These are phyloP conservation scores for Leccinum olivaceopallidum DNA, from an alignment of 768 basidiomycete genomes.

Conservation along the genomic window DNA sequence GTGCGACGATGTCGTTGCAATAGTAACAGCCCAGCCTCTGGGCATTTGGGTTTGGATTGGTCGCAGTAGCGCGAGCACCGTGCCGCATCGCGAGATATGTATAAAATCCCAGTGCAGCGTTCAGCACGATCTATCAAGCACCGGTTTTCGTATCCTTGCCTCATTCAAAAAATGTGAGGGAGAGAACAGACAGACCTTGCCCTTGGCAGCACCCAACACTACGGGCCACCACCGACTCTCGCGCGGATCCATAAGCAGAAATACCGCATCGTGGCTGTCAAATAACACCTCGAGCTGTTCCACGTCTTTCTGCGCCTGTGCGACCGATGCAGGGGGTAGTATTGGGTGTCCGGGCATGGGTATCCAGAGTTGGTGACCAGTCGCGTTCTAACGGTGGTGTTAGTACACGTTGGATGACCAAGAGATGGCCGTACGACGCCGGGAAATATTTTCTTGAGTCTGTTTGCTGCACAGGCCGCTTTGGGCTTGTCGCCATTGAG, in stretches of 20 bases:
- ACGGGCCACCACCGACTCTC: conserved; percentile 98
- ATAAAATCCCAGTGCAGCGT: conserved; percentile 94
- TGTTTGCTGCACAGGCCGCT: conserved; percentile 85
- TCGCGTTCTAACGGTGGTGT: conserved; percentile 60
- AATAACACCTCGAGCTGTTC: conserved; percentile 73
- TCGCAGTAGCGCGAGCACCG: conserved; percentile 55
- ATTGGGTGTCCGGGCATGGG: conserved; percentile 97
- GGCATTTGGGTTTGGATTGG: conserved; percentile 22
- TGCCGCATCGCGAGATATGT: conserved; percentile 97
- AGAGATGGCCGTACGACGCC: conserved; percentile 66
- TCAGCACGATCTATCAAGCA: conserved; percentile 74
- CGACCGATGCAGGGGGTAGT: conserved; percentile 56
- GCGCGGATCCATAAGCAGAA: conserved; percentile 96
- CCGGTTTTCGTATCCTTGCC: neutral
- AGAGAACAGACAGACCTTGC: conserved; percentile 57
- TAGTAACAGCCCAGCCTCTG: conserved; percentile 87
- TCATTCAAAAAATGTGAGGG: neutral
- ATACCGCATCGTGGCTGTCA: conserved; percentile 85
- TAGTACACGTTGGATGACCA: no score
- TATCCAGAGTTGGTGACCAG: conserved; percentile 74
- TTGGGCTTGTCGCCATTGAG: conserved; percentile 92
- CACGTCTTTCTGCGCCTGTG: conserved; percentile 67
- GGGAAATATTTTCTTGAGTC: conserved; percentile 87
- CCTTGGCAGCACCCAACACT: conserved; percentile 78
- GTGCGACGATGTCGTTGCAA: conserved; percentile 97